Evolutionary conservation across 495 filamentous ascomycete genomes (phyloP), one percentile per base, ranked within the genome.

Genomic region (Penicillium psychrofluorescens): DNA sequence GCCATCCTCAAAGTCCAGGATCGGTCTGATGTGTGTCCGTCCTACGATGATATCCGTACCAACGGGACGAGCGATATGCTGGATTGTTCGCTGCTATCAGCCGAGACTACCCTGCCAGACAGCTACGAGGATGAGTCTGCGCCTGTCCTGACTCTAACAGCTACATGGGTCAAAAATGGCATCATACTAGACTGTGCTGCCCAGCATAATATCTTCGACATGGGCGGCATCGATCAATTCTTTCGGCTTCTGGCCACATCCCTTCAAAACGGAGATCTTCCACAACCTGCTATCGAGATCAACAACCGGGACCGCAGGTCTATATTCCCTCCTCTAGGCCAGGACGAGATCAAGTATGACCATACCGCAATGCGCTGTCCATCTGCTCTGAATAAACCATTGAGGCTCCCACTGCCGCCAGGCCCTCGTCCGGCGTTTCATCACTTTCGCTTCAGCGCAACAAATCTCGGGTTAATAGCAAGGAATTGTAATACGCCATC

Each of bases 171-270:
- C 29, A 46, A 52, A 11, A 67, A 60, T 7, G 66, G 66, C 4
- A 30, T 64, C 1, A 16, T 67, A 0, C 47, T 69, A 0, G 51
- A 54, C 27, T 50, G 62, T 11, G 59, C 56, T 7, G 55, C 54
- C 7, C 65, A 73, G 38, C 70, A 76, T 51, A 72, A 70, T 35
- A 60, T 69, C 36, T 47, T 63, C 14, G 69, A 73, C 34, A 64
- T 53, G 1, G 60, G 50, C 2, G 68, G 70, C 0, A 51, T 65
- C 33, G 58, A 65, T 40, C 54, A 62, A 15, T 49, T 67, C 38
- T 43, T 62, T 12, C 47, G 56, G 1, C 45, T 73, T 10, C 40
- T 76, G 1, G 55, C 68, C 1, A 59, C 34, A 1, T 52, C 45
- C 0, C 50, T 72, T 13, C 47, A 49, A 2, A 55, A 40, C 2